Evolutionary conservation across 179 eudicot genomes (phyloP), one percentile per base, ranked within the genome.

Genomic region (Corrigiola litoralis): DNA sequence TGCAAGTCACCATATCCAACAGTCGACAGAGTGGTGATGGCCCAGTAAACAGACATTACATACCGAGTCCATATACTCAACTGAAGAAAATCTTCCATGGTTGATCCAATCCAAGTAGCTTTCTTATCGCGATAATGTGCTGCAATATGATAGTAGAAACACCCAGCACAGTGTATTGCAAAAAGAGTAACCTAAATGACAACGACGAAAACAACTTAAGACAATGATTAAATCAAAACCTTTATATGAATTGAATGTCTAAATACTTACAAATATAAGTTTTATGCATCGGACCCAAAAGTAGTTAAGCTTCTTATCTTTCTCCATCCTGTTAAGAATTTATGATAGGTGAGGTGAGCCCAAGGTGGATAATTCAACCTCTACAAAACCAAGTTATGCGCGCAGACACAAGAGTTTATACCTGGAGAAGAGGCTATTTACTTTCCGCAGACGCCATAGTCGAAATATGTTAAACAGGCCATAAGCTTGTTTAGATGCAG

Each of bases 361-460:
- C 41, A 49, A 55, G 1, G 42, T 62, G 12, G 25, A n/a, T n/a
- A n/a, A n/a, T n/a, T 16, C 5, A 14, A 17, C 14, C 0, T 11
- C 24, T 10, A 9, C 4, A 42, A n/a, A 46, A 31, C 21, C 6
- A 27, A 20, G 65, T 10, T 24, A 14, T 23, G 14, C 38, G 2
- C n/a, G n/a, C n/a, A n/a, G n/a, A n/a, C n/a, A n/a, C 13, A 42
- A 1, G 6, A 46, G 54, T 8, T 20, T 57, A 41, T 82, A 91
- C 96, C 88, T 76, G 32, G 92, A 67, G 70, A 90, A 92, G 17
- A 87, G 81, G 45, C 78, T 61, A 50, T 92, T 80, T 55, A 90
- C 95, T 82, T 95, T 85, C 16, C 87, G 78, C 13, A 92, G 84
- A 77, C 98, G 92, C 98, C 98, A 92, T 0, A 92, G 89, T n/a